Evolutionary conservation across 805 yeast species (phyloP).

Genomic region (Geotrichum ghanense): DNA sequence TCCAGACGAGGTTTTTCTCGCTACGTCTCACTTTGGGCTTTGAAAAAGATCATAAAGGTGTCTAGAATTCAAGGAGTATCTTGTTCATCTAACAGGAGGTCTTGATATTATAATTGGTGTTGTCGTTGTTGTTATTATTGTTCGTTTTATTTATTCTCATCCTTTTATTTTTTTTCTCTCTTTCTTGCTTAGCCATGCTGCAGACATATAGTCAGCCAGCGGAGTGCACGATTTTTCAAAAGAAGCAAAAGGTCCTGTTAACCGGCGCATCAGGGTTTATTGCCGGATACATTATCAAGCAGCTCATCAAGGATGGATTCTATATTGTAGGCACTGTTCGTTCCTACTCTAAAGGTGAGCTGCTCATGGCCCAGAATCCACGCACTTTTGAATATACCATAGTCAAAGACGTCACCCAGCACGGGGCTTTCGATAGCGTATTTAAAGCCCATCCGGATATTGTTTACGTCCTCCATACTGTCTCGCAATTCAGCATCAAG

Average conservation of each 20-base stretch:
- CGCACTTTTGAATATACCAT: slow-evolving; percentile 18
- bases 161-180: no score
- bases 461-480: background rate
- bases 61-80: no score
- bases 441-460: slow-evolving; percentile 17
- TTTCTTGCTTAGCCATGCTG: no score
- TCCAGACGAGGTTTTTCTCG: no score
- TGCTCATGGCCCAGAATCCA: slow-evolving; percentile 17
- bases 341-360: slow-evolving; percentile 31
- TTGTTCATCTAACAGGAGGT: no score
- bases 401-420: slow-evolving; percentile 23
- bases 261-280: slow-evolving; percentile 44
- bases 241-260: slow-evolving; percentile 28
- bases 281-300: slow-evolving; percentile 33
- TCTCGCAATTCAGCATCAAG: background rate
- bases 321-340: slow-evolving; percentile 40
- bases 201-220: no score
- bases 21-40: no score
- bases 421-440: slow-evolving; percentile 38
- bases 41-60: no score
- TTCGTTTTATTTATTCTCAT: no score
- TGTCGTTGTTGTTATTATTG: no score
- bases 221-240: no score
- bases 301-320: slow-evolving; percentile 30
- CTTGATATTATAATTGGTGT: no score